phyloP scores from a whole-genome alignment of 768 basidiomycete genomes.

The Rhodotorula taiwanensis region DNA sequence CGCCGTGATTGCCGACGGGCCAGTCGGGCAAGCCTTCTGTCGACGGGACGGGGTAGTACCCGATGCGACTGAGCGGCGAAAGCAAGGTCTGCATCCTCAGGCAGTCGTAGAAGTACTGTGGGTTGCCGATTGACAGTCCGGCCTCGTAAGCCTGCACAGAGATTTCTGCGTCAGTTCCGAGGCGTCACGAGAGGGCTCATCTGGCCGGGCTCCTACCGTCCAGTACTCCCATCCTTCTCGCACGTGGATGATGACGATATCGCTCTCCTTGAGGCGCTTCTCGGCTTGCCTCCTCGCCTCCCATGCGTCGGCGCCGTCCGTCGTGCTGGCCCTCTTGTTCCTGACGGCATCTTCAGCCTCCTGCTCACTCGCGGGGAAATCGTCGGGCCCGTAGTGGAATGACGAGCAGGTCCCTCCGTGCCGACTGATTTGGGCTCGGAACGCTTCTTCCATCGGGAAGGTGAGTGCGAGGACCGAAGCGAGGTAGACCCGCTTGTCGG shows the following conservation, averaged over 20 bases:
- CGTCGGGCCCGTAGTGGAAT: neutral
- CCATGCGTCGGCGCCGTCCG: conserved; percentile 5
- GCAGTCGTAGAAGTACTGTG: conserved; percentile 77
- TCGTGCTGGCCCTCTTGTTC: neutral
- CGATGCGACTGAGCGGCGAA: conserved; percentile 59
- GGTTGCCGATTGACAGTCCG: conserved; percentile 63
- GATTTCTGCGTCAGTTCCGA: no score
- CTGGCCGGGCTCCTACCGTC: conserved; percentile 51
- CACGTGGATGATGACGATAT: conserved; percentile 66
- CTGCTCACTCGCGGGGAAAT: neutral
- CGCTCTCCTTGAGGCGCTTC: conserved; percentile 51
- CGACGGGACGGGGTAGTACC: conserved; percentile 59
- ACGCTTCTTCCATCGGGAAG: conserved; percentile 51
- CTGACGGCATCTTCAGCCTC: neutral
- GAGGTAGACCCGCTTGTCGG: conserved; percentile 57
- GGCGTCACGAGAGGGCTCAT: no score
- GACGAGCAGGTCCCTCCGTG: conserved; percentile 52
- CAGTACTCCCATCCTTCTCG: conserved; percentile 65
- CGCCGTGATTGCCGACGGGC: neutral
- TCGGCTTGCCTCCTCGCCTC: conserved; percentile 23
- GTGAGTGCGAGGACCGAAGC: conserved; percentile 56
- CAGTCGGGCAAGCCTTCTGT: conserved; percentile 6
- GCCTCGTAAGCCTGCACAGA: conserved; percentile 58
- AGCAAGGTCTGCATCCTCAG: conserved; percentile 47
- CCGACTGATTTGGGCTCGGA: conserved; percentile 57